These are phyloP conservation scores for Nemania sp. DNA, from an alignment of 2,329 filamentous ascomycete genomes.

Conservation along the genomic window DNA sequence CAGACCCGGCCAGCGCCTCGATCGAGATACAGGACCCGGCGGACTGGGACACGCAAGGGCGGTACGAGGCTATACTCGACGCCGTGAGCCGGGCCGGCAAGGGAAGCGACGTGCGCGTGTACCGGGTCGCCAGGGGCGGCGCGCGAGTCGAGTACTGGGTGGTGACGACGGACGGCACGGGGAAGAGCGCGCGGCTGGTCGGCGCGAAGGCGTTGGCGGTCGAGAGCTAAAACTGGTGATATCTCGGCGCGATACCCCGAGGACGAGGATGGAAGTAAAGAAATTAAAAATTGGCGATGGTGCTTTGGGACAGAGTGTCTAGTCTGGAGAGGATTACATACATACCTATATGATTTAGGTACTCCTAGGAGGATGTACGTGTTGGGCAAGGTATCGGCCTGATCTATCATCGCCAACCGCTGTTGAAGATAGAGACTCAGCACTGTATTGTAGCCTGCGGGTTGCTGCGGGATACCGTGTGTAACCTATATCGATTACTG, in stretches of 20 bases:
- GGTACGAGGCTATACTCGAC: constrained; percentile 71
- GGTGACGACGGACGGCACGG: constrained; percentile 63
- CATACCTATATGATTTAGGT: no score
- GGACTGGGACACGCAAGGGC: constrained; percentile 73
- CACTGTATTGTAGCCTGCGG: no score
- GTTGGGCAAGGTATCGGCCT: neutral
- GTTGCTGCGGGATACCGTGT: neutral
- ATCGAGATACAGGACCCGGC: constrained; percentile 69
- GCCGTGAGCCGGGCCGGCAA: constrained; percentile 67
- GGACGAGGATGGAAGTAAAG: no score
- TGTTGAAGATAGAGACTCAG: neutral
- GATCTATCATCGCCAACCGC: no score
- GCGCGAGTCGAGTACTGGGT: constrained; percentile 81
- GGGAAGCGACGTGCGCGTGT: constrained; percentile 74
- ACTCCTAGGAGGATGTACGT: no score
- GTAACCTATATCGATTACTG: constrained; percentile 2
- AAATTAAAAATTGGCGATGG: no score
- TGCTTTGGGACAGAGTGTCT: no score
- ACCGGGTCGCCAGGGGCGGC: constrained; percentile 66
- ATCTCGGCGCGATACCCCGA: no score
- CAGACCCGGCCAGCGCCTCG: constrained; percentile 55
- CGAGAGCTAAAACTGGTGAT: constrained; percentile 63
- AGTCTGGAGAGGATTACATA: no score
- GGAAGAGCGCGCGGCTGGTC: constrained; percentile 61
- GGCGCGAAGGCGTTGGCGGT: constrained; percentile 79